Base-by-base conservation (phyloP, 1,284 basidiomycete genomes). In the Paramarasmius palmivorus region DNA sequence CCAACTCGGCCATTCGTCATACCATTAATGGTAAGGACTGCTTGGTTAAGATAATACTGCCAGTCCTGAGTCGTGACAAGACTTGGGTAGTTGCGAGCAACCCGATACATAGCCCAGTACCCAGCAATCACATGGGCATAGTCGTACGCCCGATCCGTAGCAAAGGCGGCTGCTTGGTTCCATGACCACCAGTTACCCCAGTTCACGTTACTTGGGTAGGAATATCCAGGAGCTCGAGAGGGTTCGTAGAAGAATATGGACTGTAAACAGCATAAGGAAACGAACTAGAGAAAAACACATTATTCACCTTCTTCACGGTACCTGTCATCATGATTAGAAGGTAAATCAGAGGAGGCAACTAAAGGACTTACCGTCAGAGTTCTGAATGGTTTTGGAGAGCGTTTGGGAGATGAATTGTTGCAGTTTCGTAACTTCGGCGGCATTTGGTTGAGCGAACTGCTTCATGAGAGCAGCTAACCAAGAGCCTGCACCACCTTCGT, bases 151-250 rank as follows among this genome's bases (percentile, higher is more conserved):
- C 82, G 76, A 50, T 78, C 76, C 1, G 71, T 75, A 1, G 76
- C 75, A 56, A 69, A 82, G 0, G 80, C 74, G 0, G 66, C 72
- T 0, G 75, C 77, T 61, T 76, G 68, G 57, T 79, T 74, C 81
- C 81, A 84, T 0, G 79, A 81, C 78, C 79, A 83, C 81, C 80
- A 82, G 55, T 78, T 75, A 3, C 74, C 72, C 78, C 78, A 84
- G 61, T 75, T 62, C 47, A 82, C 77, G 20, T 60, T 69, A 1
- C 71, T 68, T 2, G 81, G 81, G 60, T 84, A 84, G 15, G 59
- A 59, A 61, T 84, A 84, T 39, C 64, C 65, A 0, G 81, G 75
- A 0, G 76, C 70, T 7, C 74, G 64, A 8, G 62, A 58, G 1
- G 78, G 78, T 58, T 84, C 68, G 54, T 83, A 83, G 66, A 74